Evolutionary conservation across 1,284 basidiomycete genomes (phyloP), one percentile per base, ranked within the genome.

Genomic region (Rhizopogon parksii): DNA sequence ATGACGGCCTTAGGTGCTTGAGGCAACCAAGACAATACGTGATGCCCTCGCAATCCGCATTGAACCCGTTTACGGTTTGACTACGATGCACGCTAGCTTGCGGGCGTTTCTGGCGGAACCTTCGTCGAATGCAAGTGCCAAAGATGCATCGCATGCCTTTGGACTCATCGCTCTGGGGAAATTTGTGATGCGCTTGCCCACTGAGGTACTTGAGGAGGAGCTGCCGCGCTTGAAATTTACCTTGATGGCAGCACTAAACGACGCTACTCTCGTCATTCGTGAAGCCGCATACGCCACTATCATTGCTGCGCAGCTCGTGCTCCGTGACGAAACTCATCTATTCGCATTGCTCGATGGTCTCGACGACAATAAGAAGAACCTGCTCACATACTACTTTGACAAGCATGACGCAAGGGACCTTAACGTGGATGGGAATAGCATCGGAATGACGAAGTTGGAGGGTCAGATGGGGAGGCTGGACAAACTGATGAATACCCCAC

Each of bases 191-290:
- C 79, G 83, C 35, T 70, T 92, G 17, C 89, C 89, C 8, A 74
- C 79, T 7, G 89, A 91, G 62, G 82, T 92, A 39, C 77, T 91
- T 30, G 90, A 92, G 65, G 90, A 92, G 55, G 89, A 91, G 58
- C 64, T 92, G 43, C 89, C 89, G 40, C 79, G 87, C 34, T 64
- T 90, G 49, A 82, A 80, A 60, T 67, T 62, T 21, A 86, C 87
- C 4, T 64, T 92, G 56, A 85, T 85, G 40, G 72, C 77, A 85
- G 82, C 85, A 5, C 70, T 91, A 48, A 88, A 85, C 57, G 81
- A 91, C 56, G 70, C 75, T 35, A 86, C 83, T 12, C 77, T 88
- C 15, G 83, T 88, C 49, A 79, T 91, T 19, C 81, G 89, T 15
- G 86, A 91, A 65, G 84, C 88, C 0, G 87, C 86, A 1, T 88